These are phyloP conservation scores for Betula pendula DNA, from an alignment of 306 rosid species.

Conservation along the genomic window DNA sequence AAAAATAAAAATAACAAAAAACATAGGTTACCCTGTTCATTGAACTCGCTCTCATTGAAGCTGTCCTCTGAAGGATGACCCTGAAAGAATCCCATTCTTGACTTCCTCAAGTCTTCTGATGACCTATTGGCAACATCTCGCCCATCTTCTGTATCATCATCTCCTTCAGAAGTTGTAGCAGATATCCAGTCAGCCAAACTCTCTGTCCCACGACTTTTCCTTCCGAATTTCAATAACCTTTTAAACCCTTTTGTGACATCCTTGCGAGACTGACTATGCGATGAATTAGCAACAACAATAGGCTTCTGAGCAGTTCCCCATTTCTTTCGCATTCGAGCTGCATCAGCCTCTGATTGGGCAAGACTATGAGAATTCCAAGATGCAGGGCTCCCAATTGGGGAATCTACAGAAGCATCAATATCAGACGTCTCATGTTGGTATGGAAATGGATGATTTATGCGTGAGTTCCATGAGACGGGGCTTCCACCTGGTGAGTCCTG, in stretches of 20 bases:
- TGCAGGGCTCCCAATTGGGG: constrained; percentile 96
- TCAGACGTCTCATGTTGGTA: constrained; percentile 85
- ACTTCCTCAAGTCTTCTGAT: constrained; percentile 90
- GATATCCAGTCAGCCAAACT: constrained; percentile 88
- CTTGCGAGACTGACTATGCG: constrained; percentile 85
- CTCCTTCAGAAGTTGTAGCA: constrained; percentile 99
- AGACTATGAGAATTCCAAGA: constrained; percentile 90
- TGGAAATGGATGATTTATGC: constrained; percentile 65
- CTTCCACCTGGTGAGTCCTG: constrained; percentile 93
- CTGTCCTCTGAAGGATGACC: constrained; percentile 82
- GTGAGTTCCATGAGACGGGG: constrained; percentile 90
- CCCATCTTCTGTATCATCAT: constrained; percentile 93
- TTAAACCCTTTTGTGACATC: constrained; percentile 94
- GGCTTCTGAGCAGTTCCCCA: constrained; percentile 99
- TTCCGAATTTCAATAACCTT: constrained; percentile 85
- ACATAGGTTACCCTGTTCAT: constrained; percentile 69
- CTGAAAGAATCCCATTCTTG: constrained; percentile 93
- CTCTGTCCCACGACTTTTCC: constrained; percentile 92
- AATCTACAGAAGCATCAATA: constrained; percentile 82
- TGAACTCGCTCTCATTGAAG: constrained; percentile 81
- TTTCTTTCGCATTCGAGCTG: constrained; percentile 95
- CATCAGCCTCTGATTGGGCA: constrained; percentile 76
- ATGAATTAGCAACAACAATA: constrained; percentile 64
- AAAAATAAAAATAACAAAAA: constrained; percentile 22
- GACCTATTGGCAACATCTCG: constrained; percentile 84